Conservation (phyloP, 345 rosid species). For the Rhodamnia argentea region DNA sequence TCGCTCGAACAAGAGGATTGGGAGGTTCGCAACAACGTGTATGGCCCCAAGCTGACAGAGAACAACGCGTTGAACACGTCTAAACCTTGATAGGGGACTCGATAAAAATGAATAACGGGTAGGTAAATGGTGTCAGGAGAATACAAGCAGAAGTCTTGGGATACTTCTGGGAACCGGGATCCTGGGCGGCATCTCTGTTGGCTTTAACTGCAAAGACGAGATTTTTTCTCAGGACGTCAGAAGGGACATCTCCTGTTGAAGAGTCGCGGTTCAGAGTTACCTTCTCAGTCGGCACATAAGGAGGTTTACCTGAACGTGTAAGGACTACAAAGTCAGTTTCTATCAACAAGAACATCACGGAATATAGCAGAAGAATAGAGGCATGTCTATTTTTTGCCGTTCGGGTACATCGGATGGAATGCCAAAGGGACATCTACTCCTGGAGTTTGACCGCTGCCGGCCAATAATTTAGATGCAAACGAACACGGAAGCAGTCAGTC, state of each 20-base stretch:
- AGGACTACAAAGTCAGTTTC: background rate
- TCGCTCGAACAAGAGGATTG: conserved; percentile 3
- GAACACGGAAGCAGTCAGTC: background rate
- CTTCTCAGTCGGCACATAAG: background rate
- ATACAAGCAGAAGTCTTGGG: conserved; percentile 4
- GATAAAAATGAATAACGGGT: conserved; percentile 9
- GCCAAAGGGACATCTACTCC: background rate
- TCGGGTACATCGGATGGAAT: background rate
- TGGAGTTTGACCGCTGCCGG: background rate
- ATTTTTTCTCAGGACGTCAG: background rate
- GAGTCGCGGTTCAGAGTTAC: background rate
- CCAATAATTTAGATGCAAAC: background rate
- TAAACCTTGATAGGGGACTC: background rate
- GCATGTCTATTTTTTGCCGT: background rate
- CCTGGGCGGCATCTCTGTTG: background rate
- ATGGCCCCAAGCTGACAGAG: conserved; percentile 1
- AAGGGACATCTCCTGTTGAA: background rate
- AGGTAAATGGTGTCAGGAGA: background rate
- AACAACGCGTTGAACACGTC: conserved; percentile 2
- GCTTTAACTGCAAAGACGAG: background rate
- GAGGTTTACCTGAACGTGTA: background rate
- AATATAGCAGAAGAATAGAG: background rate
- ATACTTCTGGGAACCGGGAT: background rate
- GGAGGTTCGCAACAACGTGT: conserved; percentile 10
- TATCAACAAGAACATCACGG: background rate